phyloP scores from a whole-genome alignment of 352 stramenopile species.

The Phytopythium delawarense region DNA sequence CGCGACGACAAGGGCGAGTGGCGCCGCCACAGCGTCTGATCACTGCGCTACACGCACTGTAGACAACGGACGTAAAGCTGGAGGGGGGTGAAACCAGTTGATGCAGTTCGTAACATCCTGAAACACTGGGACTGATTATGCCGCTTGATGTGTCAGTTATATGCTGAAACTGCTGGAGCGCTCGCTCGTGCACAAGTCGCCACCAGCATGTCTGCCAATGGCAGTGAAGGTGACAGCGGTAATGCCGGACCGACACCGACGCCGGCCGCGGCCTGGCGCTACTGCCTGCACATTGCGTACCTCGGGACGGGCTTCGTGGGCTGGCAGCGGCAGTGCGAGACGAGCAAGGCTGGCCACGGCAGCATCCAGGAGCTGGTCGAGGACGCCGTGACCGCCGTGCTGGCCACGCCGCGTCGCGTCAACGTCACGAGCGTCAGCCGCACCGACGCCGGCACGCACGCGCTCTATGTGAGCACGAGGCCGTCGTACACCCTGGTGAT shows the following conservation, averaged over 20 bases:
- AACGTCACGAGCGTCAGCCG: slow-evolving; percentile 84
- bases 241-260: background rate
- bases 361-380: slow-evolving; percentile 84
- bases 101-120: background rate
- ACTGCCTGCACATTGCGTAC: slow-evolving; percentile 77
- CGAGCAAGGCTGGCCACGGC: slow-evolving; percentile 41
- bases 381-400: slow-evolving; percentile 47
- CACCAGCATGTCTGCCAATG: background rate
- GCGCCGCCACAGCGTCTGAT: slow-evolving; percentile 50
- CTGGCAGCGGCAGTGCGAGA: slow-evolving; percentile 69
- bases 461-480: slow-evolving; percentile 57
- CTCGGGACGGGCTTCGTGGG: slow-evolving; percentile 69
- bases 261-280: slow-evolving; percentile 29
- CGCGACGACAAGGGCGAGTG: slow-evolving; percentile 68
- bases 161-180: background rate
- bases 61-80: background rate
- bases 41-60: background rate
- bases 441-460: slow-evolving; percentile 80
- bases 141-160: background rate
- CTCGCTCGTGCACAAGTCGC: slow-evolving; percentile 10
- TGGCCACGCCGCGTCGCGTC: slow-evolving; percentile 40
- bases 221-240: background rate
- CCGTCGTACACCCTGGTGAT: background rate
- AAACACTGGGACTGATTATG: background rate
- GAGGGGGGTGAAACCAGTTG: background rate